Evolutionary conservation across 371 early-diverging fungal genomes (phyloP), one percentile per base, ranked within the genome.

Genomic region (Circinella umbellata): DNA sequence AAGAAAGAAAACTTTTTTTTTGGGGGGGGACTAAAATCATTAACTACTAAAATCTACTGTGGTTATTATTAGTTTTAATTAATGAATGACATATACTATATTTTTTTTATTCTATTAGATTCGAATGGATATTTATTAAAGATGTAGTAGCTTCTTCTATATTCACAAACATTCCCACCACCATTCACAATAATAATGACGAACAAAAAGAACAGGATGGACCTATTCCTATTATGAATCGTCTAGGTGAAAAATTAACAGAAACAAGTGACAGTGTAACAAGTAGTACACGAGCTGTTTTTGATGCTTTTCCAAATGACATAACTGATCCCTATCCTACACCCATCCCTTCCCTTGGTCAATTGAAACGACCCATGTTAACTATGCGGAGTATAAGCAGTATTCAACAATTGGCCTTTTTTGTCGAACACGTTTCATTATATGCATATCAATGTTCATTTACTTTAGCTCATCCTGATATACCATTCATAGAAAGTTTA

Each of bases 101-200:
- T 61, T 14, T 15, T 64, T 37, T 42, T 15, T 49, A 5, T 2
- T 27, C 2, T 69, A 51, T n/a, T n/a, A 94, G 94, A 42, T 93
- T 94, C 71, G 93, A 96, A 84, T 96, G 96, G 95, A 93, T 95
- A 5, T 97, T 97, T 72, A 90, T 96, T 64, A 88, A 90, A 3
- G 96, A 97, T 64, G 92, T 93, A 1, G 83, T 92, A 5, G 93
- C 57, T n/a, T 54, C 54, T 20, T 54, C 54, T 7, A 54, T 54
- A 8, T 15, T n/a, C 1, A 92, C 27, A 27, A 47, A 85, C 86
- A 39, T 14, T 86, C 18, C 81, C 75, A 73, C 10, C 68, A 81
- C 3, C 71, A 76, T 57, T 42, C 42, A 42, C 1, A 42, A 9
- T 9, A 9, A 6, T 11, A 42, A 42, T 11, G 42, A 42, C 6